phyloP scores from a whole-genome alignment of 2,329 filamentous ascomycete genomes.

The Fusarium circinatum region DNA sequence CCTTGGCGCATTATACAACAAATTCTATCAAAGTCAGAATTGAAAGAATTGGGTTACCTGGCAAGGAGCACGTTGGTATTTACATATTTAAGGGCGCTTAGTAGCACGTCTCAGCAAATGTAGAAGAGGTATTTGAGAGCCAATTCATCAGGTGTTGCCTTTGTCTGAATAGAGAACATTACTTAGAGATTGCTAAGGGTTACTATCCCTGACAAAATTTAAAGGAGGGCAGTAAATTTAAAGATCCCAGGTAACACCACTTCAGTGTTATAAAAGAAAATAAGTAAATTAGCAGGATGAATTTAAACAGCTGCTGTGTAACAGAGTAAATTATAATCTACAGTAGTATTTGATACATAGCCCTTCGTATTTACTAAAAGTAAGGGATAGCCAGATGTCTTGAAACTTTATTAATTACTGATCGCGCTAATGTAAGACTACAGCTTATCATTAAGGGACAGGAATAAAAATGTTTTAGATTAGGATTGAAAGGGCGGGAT shows the following conservation, averaged over 20 bases:
- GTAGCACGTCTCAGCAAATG: background rate
- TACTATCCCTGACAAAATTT: accelerated
- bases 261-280: too few species aligned
- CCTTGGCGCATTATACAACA: accelerated
- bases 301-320: background rate
- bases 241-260: too few species aligned
- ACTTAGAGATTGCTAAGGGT: background rate
- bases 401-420: too few species aligned
- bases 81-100: accelerated
- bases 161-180: background rate
- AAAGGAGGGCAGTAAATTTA: too few species aligned
- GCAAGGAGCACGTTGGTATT: accelerated
- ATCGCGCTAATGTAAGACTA: background rate
- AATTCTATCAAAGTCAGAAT: background rate
- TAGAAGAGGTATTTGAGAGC: background rate
- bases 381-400: background rate
- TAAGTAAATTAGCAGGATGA: too few species aligned
- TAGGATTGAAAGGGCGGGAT: too few species aligned
- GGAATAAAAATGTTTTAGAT: background rate
- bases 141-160: background rate
- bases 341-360: background rate
- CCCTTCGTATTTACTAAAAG: background rate
- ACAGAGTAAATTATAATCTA: background rate
- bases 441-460: background rate
- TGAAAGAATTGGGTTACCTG: accelerated